phyloP scores from a whole-genome alignment of 2,329 filamentous ascomycete species.

The Cephalotrichum gorgonifer region DNA sequence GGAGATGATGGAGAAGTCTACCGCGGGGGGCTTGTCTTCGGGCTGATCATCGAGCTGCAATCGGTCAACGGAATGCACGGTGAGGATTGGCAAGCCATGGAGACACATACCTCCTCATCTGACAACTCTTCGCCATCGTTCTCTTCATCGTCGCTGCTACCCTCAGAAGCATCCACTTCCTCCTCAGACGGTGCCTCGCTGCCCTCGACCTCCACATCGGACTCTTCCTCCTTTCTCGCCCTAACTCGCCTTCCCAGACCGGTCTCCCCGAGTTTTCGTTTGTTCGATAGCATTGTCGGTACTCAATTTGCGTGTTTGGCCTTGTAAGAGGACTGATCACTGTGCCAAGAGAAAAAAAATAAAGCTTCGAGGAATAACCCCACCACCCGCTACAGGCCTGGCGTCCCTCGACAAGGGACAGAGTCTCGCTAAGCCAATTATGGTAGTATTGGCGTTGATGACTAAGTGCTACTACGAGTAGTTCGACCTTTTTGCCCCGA shows the following conservation, averaged over 20 bases:
- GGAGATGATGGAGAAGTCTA: constrained; percentile 54
- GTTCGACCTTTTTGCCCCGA: too few relatives aligned
- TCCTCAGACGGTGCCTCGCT: constrained; percentile 19
- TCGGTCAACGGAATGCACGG: neutral
- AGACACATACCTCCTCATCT: constrained; percentile 17
- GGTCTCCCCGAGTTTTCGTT: constrained; percentile 27
- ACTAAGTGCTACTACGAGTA: too few relatives aligned
- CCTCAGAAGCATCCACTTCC: constrained; percentile 9
- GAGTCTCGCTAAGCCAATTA: neutral
- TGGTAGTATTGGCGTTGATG: neutral
- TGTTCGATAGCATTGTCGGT: constrained; percentile 22
- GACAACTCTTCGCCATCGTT: constrained; percentile 19
- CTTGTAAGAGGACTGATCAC: neutral
- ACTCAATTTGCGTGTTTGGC: neutral
- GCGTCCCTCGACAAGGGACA: neutral
- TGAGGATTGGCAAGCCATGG: neutral
- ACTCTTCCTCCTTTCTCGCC: constrained; percentile 31
- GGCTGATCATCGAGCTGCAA: constrained; percentile 12
- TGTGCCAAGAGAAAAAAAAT: neutral
- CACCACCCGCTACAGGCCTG: too few relatives aligned
- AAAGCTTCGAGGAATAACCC: neutral
- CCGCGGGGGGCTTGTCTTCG: constrained; percentile 18
- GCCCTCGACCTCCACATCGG: constrained; percentile 23
- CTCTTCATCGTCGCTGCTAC: constrained; percentile 18
- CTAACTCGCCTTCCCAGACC: constrained; percentile 32